Percentiles rank a stretch among this genome's conserved stretches.
These are phyloP conservation scores for Venturia nashicola DNA, from an alignment of 2,329 filamentous ascomycete species.

Conservation along the genomic window DNA sequence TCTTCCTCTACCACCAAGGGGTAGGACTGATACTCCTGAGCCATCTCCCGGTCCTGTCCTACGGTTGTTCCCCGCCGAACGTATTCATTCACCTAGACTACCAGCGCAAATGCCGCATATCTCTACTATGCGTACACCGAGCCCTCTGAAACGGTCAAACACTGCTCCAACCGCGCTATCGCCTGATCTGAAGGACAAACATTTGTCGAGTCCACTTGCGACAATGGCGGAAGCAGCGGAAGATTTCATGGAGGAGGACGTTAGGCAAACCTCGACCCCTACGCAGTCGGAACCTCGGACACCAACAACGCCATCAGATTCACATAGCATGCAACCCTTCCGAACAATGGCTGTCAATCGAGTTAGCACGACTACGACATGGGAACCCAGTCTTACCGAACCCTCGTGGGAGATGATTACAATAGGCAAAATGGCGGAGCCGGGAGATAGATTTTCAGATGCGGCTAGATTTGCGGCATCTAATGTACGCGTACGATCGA, in stretches of 20 bases:
- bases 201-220: neutral
- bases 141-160: slow-evolving; percentile 6
- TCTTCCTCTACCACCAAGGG: neutral
- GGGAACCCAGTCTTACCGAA: neutral
- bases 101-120: neutral
- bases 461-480: neutral
- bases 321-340: neutral
- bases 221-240: slow-evolving; percentile 4
- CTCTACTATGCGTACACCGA: slow-evolving; percentile 1
- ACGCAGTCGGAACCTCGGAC: slow-evolving; percentile 7
- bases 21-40: neutral
- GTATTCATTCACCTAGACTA: neutral
- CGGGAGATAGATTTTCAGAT: slow-evolving; percentile 1
- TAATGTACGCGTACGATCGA: neutral
- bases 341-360: neutral
- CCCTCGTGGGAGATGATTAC: slow-evolving; percentile 11
- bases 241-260: neutral
- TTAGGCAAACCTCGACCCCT: neutral
- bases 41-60: slow-evolving; percentile 4
- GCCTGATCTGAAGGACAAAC: neutral
- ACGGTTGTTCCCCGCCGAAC: slow-evolving; percentile 6
- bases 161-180: slow-evolving; percentile 9
- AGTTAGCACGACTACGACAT: neutral
- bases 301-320: slow-evolving; percentile 4
- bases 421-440: slow-evolving; percentile 6